Evolutionary conservation across 2,329 filamentous ascomycete genomes (phyloP).

Genomic region (Aspergillus hiratsukae): DNA sequence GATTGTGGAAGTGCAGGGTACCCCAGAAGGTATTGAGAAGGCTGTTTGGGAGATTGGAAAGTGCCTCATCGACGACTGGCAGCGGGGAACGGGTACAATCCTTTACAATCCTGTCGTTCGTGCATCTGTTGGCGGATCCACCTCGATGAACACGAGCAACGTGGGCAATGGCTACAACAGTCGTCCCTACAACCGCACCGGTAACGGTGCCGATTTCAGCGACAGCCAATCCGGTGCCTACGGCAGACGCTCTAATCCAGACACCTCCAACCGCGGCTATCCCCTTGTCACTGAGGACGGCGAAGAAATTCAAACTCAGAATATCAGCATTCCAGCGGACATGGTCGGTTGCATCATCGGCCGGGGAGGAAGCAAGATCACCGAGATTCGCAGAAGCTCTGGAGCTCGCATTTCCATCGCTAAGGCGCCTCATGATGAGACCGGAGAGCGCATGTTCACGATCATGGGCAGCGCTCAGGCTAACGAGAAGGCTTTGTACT

Average conservation of each 20-base stretch:
- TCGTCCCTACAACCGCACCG: slow-evolving; percentile 82
- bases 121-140: slow-evolving; percentile 61
- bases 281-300: slow-evolving; percentile 92
- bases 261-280: slow-evolving; percentile 72
- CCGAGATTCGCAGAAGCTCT: slow-evolving; percentile 95
- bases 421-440: slow-evolving; percentile 94
- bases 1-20: slow-evolving; percentile 94
- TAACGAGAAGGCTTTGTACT: slow-evolving; percentile 92
- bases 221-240: slow-evolving; percentile 64
- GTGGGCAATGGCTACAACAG: slow-evolving; percentile 50
- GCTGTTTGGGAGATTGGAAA: slow-evolving; percentile 99
- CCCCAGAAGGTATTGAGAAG: slow-evolving; percentile 89
- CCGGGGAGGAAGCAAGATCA: slow-evolving; percentile 92
- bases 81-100: slow-evolving; percentile 92
- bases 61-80: slow-evolving; percentile 95
- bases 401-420: slow-evolving; percentile 96
- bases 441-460: slow-evolving; percentile 98
- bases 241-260: slow-evolving; percentile 76
- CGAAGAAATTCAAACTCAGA: slow-evolving; percentile 96
- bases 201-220: slow-evolving; percentile 96
- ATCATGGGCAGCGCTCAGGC: slow-evolving; percentile 93
- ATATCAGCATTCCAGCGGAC: slow-evolving; percentile 98
- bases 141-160: slow-evolving; percentile 49
- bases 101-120: slow-evolving; percentile 95
- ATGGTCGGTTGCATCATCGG: slow-evolving; percentile 99